These are phyloP conservation scores for Geopyxis carbonaria DNA, from an alignment of 495 filamentous ascomycete genomes.

Conservation along the genomic window DNA sequence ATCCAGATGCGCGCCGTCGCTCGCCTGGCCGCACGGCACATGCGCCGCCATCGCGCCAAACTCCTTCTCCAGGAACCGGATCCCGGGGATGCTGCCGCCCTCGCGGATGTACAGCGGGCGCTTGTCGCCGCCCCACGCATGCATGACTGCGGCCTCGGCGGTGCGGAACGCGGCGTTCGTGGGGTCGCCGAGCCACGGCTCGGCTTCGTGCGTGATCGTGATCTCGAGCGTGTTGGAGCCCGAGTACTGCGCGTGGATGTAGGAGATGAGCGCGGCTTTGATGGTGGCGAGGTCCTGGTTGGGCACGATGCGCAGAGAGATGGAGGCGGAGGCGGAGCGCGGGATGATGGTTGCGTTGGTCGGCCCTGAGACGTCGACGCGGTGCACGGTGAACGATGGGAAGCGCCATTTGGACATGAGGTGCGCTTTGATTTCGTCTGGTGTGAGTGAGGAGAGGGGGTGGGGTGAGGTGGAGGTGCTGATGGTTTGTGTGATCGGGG, in stretches of 20 bases:
- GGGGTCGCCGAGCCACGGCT: constrained; percentile 89
- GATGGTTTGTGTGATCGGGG: constrained; percentile 45
- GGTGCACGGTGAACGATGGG: constrained; percentile 81
- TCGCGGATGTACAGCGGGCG: constrained; percentile 78
- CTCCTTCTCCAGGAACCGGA: constrained; percentile 86
- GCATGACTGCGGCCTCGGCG: constrained; percentile 67
- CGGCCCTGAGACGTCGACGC: constrained; percentile 74
- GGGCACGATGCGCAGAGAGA: constrained; percentile 84
- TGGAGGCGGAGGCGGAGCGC: constrained; percentile 60
- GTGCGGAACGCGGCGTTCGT: constrained; percentile 81
- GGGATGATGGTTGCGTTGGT: constrained; percentile 73
- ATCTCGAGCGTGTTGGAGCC: constrained; percentile 60
- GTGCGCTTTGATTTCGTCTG: constrained; percentile 21
- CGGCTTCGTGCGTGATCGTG: constrained; percentile 75
- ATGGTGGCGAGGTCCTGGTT: constrained; percentile 72
- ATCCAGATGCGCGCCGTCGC: constrained; percentile 83
- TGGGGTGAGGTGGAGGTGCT: constrained; percentile 10
- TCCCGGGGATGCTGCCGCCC: constrained; percentile 83
- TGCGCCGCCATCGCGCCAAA: constrained; percentile 86
- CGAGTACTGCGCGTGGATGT: constrained; percentile 53
- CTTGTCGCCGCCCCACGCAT: constrained; percentile 46
- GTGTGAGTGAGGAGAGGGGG: neutral
- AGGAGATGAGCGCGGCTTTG: constrained; percentile 44
- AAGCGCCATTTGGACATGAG: constrained; percentile 94
- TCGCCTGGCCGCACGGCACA: constrained; percentile 86